Evolutionary conservation across 257 asterid genomes (phyloP).

Genomic region (Cruciata laevipes): DNA sequence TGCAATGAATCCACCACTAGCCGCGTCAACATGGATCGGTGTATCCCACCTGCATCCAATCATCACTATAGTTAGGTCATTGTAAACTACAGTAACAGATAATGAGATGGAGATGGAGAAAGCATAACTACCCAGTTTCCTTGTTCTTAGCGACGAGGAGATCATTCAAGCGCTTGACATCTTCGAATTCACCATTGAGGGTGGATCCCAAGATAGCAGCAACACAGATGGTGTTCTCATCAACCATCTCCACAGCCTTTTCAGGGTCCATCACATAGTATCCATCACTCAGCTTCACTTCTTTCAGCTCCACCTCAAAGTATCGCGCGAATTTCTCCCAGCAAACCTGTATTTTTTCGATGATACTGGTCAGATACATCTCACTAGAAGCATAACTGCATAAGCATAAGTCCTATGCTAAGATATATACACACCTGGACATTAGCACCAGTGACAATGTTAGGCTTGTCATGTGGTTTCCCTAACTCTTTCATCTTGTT

Average conservation of each 20-base stretch:
- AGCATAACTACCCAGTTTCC: slow-evolving; percentile 48
- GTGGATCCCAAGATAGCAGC: slow-evolving; percentile 93
- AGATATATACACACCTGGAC: slow-evolving; percentile 39
- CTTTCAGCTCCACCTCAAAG: slow-evolving; percentile 87
- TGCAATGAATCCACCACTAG: slow-evolving; percentile 93
- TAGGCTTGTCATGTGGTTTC: slow-evolving; percentile 72
- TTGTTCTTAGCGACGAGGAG: slow-evolving; percentile 60
- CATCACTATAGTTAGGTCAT: background rate
- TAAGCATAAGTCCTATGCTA: background rate
- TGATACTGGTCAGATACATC: background rate
- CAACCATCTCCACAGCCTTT: slow-evolving; percentile 80
- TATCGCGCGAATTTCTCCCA: slow-evolving; percentile 94
- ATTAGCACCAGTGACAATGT: slow-evolving; percentile 87
- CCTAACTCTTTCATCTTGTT: slow-evolving; percentile 72
- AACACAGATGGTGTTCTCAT: slow-evolving; percentile 87
- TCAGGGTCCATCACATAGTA: slow-evolving; percentile 91
- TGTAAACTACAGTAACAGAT: background rate
- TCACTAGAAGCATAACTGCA: too few species aligned
- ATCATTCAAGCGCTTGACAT: slow-evolving; percentile 70
- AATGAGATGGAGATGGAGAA: background rate
- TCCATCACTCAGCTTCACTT: slow-evolving; percentile 69
- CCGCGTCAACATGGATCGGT: slow-evolving; percentile 93
- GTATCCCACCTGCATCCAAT: slow-evolving; percentile 73
- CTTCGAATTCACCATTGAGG: slow-evolving; percentile 87
- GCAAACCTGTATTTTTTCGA: slow-evolving; percentile 36